Conservation (phyloP, 495 filamentous ascomycete genomes). For the Opeltia flavorubescens region DNA sequence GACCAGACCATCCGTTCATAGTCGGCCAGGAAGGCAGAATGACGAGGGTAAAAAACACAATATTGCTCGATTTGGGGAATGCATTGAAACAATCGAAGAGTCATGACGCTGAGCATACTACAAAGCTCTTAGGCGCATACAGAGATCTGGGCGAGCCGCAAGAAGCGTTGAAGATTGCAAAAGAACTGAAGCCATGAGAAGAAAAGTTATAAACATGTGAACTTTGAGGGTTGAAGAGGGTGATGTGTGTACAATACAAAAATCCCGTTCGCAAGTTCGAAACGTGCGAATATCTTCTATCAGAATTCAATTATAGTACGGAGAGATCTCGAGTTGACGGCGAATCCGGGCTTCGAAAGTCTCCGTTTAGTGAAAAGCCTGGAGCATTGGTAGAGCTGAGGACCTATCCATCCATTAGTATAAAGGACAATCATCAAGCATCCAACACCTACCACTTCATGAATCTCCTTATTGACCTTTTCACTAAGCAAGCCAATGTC, state of each 20-base stretch:
- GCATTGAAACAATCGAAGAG: conserved; percentile 59
- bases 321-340: conserved; percentile 38
- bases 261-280: too few relatives aligned
- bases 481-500: conserved; percentile 59
- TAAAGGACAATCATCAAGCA: background rate
- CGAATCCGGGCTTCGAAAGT: conserved; percentile 48
- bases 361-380: conserved; percentile 74
- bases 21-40: conserved; percentile 41
- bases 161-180: conserved; percentile 49
- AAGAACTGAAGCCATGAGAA: conserved; percentile 22
- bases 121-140: conserved; percentile 65
- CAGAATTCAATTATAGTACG: conserved; percentile 18
- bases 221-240: too few relatives aligned
- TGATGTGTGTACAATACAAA: too few relatives aligned
- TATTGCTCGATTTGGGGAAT: conserved; percentile 69
- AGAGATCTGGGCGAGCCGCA: conserved; percentile 56
- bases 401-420: conserved; percentile 31
- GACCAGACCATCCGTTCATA: conserved; percentile 52
- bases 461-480: conserved; percentile 60
- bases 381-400: conserved; percentile 76
- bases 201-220: background rate
- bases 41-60: conserved; percentile 51
- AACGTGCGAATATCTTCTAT: too few relatives aligned
- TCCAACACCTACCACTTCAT: conserved; percentile 61
- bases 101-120: conserved; percentile 38